Evolutionary conservation across 2,329 filamentous ascomycete genomes (phyloP).

Genomic region (Fusarium nanum): DNA sequence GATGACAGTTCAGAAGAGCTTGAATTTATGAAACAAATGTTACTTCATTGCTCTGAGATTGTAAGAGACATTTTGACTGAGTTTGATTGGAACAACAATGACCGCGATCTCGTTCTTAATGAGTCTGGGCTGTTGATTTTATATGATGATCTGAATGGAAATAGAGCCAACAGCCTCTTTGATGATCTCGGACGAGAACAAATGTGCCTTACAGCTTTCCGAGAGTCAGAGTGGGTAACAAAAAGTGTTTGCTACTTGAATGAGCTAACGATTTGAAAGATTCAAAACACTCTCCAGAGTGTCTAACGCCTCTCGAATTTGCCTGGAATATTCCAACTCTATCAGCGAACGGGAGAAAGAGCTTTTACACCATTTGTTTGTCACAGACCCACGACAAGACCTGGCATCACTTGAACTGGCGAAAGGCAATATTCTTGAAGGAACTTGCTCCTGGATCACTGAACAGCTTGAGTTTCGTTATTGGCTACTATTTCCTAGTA

Average conservation of each 20-base stretch:
- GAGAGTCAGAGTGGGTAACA: not conserved
- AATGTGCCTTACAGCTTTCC: not conserved
- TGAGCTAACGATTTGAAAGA: not conserved
- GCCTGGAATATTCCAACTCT: not conserved
- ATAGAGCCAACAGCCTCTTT: not conserved
- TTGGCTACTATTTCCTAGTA: not conserved
- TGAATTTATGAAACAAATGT: not conserved
- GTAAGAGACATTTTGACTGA: not conserved
- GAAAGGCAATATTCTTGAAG: not conserved
- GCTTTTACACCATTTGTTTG: not conserved
- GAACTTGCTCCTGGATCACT: constrained; percentile 9
- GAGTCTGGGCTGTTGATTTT: not conserved
- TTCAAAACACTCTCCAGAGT: not conserved
- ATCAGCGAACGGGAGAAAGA: not conserved
- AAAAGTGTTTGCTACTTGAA: fast-evolving
- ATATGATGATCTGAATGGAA: not conserved
- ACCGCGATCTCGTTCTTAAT: not conserved
- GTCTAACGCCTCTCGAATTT: too few relatives aligned
- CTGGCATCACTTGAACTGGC: not conserved
- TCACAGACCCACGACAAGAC: constrained; percentile 13
- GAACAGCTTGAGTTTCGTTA: not conserved
- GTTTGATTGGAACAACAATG: not conserved
- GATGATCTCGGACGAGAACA: constrained; percentile 1
- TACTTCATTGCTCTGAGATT: not conserved
- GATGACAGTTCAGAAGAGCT: not conserved